These are phyloP conservation scores for Blastobotrys aristatus DNA, from an alignment of 1,139 yeast species.

Conservation along the genomic window DNA sequence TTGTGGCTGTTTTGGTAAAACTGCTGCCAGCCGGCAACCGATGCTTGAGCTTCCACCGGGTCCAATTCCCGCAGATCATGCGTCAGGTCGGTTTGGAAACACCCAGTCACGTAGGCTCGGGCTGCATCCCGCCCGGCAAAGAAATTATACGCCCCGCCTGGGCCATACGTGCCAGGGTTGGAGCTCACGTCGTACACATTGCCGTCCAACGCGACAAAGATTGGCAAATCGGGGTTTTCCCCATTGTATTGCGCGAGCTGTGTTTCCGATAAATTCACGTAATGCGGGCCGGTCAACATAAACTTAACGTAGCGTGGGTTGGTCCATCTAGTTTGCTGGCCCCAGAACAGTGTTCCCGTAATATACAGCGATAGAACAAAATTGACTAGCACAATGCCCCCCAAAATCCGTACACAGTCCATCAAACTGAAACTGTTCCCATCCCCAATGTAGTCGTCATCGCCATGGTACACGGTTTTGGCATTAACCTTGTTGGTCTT, in stretches of 20 bases:
- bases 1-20: conserved; percentile 45
- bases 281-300: conserved; percentile 26
- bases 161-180: conserved; percentile 56
- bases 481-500: conserved; percentile 1
- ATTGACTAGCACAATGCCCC: conserved; percentile 40
- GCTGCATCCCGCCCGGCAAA: conserved; percentile 70
- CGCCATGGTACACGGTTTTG: conserved; percentile 6
- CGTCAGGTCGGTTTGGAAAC: conserved; percentile 55
- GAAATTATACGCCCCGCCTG: conserved; percentile 54
- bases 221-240: conserved; percentile 44
- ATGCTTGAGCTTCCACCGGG: conserved; percentile 28
- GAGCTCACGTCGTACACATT: conserved; percentile 64
- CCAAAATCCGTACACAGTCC: conserved; percentile 8
- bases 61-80: conserved; percentile 64
- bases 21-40: conserved; percentile 46
- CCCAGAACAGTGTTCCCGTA: conserved; percentile 37
- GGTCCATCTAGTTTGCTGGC: conserved; percentile 48
- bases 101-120: conserved; percentile 73
- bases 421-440: conserved; percentile 6
- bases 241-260: conserved; percentile 56
- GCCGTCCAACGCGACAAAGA: conserved; percentile 63
- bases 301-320: conserved; percentile 42
- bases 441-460: conserved; percentile 8
- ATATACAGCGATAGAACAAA: conserved; percentile 38
- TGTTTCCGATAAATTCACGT: conserved; percentile 39